These are phyloP conservation scores for Rhamnella rubrinervis DNA, from an alignment of 331 rosid genomes.

Conservation along the genomic window DNA sequence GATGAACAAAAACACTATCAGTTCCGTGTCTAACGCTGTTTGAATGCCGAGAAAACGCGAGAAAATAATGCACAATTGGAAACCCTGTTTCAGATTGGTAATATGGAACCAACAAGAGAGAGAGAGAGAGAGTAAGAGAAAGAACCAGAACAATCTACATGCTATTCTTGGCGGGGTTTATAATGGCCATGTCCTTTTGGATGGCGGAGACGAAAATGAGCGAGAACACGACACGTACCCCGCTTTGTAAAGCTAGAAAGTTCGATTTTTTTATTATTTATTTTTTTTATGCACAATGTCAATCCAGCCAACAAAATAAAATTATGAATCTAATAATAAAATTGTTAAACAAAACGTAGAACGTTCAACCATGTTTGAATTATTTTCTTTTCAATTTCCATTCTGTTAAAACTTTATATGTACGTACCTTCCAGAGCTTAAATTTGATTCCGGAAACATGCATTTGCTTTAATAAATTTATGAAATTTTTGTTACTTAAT, in stretches of 20 bases:
- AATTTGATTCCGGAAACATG: no score
- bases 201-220: no score
- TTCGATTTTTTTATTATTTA: not conserved
- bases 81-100: not conserved
- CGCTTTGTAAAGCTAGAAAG: slow-evolving; percentile 15
- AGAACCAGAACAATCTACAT: slow-evolving; percentile 8
- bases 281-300: no score
- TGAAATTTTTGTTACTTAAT: no score
- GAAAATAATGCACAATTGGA: not conserved
- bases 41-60: not conserved
- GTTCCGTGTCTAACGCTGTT: not conserved
- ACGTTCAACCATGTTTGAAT: no score
- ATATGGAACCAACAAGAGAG: not conserved
- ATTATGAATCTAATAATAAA: no score
- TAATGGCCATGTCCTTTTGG: not conserved
- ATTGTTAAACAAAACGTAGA: no score
- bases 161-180: not conserved
- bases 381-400: no score
- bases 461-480: no score
- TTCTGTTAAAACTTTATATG: no score
- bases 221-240: slow-evolving; percentile 20
- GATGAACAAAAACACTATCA: not conserved
- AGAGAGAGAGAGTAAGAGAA: not conserved
- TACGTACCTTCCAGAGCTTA: no score
- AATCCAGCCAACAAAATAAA: no score